Percentiles rank a stretch among this genome's conserved stretches.
These are phyloP conservation scores for Micractinium conductrix DNA, from an alignment of 139 green algal genomes.

Conservation along the genomic window DNA sequence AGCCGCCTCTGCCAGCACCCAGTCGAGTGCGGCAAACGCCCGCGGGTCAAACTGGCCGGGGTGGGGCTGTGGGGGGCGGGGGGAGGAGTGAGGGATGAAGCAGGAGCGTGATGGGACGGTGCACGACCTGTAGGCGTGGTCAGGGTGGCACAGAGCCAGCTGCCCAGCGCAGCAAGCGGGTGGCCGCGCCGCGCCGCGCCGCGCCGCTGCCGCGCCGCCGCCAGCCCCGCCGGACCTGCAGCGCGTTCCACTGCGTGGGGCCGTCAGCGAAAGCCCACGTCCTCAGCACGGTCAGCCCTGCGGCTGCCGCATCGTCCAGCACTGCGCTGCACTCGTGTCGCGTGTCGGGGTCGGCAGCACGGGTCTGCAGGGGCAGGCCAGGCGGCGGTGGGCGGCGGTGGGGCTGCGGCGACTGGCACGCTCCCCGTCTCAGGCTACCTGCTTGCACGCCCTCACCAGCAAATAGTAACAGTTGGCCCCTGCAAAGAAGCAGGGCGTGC, in stretches of 20 bases:
- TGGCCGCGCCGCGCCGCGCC: too few species aligned
- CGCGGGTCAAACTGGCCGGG: slow-evolving; percentile 52
- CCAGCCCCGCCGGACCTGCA: slow-evolving; percentile 77
- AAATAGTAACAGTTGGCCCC: slow-evolving; percentile 82
- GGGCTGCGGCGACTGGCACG: too few species aligned
- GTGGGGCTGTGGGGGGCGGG: neutral
- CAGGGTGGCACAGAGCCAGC: too few species aligned
- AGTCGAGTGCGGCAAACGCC: slow-evolving; percentile 67
- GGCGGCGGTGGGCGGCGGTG: too few species aligned
- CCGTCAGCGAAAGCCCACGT: slow-evolving; percentile 75
- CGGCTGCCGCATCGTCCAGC: slow-evolving; percentile 39
- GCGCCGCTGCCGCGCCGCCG: too few species aligned
- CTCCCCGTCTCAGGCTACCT: neutral
- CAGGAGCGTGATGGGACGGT: too few species aligned
- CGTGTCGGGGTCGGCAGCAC: slow-evolving; percentile 42
- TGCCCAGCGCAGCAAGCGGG: too few species aligned
- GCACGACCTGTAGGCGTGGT: too few species aligned
- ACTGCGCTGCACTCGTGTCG: slow-evolving; percentile 47
- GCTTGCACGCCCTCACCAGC: slow-evolving; percentile 44
- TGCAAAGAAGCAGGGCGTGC: slow-evolving; percentile 57
- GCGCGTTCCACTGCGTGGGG: slow-evolving; percentile 63
- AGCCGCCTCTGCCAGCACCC: slow-evolving; percentile 59
- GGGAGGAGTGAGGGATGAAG: too few species aligned
- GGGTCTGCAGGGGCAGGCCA: slow-evolving; percentile 42
- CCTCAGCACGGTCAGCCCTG: slow-evolving; percentile 52